Percentiles rank a stretch among this genome's conserved stretches.
phyloP scores from a whole-genome alignment of 306 rosid genomes.

The Ormosia semicastrata region DNA sequence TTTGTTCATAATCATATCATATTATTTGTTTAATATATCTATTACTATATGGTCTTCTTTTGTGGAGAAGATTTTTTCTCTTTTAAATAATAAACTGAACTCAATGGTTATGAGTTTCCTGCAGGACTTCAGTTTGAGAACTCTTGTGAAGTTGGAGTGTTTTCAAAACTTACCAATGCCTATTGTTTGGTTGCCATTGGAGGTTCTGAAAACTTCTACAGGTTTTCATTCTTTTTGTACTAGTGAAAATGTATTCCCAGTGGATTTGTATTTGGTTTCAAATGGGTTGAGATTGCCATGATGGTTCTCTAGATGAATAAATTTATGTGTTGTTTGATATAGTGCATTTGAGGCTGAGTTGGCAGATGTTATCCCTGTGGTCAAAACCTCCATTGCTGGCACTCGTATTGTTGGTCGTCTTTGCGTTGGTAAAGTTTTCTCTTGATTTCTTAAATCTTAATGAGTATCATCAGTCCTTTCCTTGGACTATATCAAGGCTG shows the following conservation, averaged over 20 bases:
- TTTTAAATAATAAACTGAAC: background rate
- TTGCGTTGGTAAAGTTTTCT: conserved; percentile 54
- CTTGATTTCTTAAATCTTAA: background rate
- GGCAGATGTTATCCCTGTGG: conserved; percentile 70
- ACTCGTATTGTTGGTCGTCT: conserved; percentile 80
- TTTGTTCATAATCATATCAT: background rate
- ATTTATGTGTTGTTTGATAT: background rate
- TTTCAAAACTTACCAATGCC: conserved; percentile 86
- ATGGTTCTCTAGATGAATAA: background rate
- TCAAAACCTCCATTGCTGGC: conserved; percentile 75
- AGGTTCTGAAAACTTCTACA: conserved; percentile 83
- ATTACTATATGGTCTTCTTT: background rate
- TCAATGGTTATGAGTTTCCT: background rate
- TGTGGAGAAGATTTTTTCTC: background rate
- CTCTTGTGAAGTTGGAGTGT: conserved; percentile 75
- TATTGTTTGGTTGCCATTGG: conserved; percentile 87
- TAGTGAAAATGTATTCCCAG: background rate
- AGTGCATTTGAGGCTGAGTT: conserved; percentile 76
- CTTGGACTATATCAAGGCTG: background rate
- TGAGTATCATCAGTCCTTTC: background rate
- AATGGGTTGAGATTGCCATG: background rate
- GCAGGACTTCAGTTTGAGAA: conserved; percentile 86
- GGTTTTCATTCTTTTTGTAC: conserved; percentile 32
- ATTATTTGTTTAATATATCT: background rate
- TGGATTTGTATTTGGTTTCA: conserved; percentile 10